phyloP scores from a whole-genome alignment of 495 filamentous ascomycete species.

The Trichocladium antarcticum region DNA sequence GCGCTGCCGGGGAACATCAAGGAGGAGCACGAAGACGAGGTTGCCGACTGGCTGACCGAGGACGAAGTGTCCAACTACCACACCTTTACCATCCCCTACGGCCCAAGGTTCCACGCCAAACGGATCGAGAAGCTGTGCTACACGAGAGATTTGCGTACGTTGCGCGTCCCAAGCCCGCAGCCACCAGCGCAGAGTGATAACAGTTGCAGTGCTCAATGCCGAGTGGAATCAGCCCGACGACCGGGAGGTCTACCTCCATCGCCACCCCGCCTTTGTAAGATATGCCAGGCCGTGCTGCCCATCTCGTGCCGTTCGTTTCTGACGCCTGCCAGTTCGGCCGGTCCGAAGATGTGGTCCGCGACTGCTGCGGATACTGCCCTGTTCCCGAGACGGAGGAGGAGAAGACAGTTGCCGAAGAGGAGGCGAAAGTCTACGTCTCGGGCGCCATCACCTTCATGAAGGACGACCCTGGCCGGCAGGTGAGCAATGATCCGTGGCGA shows the following conservation, averaged over 20 bases:
- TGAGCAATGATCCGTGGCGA: conserved; percentile 9
- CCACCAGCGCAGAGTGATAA: conserved; percentile 4
- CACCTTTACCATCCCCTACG: conserved; percentile 70
- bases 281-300: background rate
- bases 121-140: conserved; percentile 71
- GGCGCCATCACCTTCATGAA: conserved; percentile 60
- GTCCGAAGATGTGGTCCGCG: conserved; percentile 54
- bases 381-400: conserved; percentile 57
- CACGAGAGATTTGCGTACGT: conserved; percentile 54
- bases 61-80: conserved; percentile 68
- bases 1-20: conserved; percentile 54
- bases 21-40: conserved; percentile 57
- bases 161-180: background rate
- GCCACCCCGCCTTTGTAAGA: conserved; percentile 58
- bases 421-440: conserved; percentile 59
- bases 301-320: background rate
- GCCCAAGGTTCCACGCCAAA: conserved; percentile 52
- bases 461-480: conserved; percentile 71
- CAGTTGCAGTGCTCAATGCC: conserved; percentile 53
- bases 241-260: conserved; percentile 60
- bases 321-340: conserved; percentile 43
- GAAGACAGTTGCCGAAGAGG: conserved; percentile 53
- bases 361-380: conserved; percentile 73
- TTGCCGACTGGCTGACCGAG: conserved; percentile 67
- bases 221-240: conserved; percentile 72